Evolutionary conservation across 495 filamentous ascomycete species (phyloP).

Genomic region (Penicillium pulvis): DNA sequence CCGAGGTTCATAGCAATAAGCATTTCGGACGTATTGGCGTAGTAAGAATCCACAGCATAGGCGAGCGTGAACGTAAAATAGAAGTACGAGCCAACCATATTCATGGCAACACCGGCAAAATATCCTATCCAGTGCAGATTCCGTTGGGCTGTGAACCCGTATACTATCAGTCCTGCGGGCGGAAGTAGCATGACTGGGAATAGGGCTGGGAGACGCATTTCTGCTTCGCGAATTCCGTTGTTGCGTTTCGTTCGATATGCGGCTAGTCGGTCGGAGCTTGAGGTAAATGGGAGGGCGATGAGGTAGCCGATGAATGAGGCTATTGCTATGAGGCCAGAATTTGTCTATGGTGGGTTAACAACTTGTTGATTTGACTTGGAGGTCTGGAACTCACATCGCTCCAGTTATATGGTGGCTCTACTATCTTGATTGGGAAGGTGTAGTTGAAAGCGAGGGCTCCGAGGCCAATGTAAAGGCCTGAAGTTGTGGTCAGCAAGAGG

Average conservation of each 20-base stretch:
- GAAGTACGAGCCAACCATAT: conserved; percentile 55
- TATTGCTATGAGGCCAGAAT: conserved; percentile 57
- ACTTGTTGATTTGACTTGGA: background rate
- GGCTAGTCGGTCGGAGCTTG: conserved; percentile 56
- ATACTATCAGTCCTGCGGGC: conserved; percentile 56
- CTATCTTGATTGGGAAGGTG: conserved; percentile 60
- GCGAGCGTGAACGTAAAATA: conserved; percentile 63
- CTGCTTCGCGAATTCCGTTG: conserved; percentile 58
- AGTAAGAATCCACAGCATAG: conserved; percentile 60
- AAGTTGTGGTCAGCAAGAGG: background rate
- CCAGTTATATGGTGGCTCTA: conserved; percentile 60
- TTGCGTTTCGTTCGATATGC: conserved; percentile 57
- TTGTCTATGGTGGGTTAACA: conserved; percentile 35
- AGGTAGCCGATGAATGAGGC: conserved; percentile 54
- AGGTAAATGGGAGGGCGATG: conserved; percentile 58
- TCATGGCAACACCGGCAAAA: conserved; percentile 56
- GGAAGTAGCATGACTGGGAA: conserved; percentile 56
- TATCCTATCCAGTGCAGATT: conserved; percentile 59
- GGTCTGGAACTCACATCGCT: conserved; percentile 22
- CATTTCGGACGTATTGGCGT: conserved; percentile 62
- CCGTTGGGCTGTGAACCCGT: conserved; percentile 54
- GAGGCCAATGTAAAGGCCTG: conserved; percentile 59
- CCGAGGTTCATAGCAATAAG: conserved; percentile 69
- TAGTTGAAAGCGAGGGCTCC: conserved; percentile 60
- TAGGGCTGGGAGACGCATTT: conserved; percentile 62